Evolutionary conservation across 345 rosid species (phyloP), one percentile per base, ranked within the genome.

Genomic region (Salix purpurea): DNA sequence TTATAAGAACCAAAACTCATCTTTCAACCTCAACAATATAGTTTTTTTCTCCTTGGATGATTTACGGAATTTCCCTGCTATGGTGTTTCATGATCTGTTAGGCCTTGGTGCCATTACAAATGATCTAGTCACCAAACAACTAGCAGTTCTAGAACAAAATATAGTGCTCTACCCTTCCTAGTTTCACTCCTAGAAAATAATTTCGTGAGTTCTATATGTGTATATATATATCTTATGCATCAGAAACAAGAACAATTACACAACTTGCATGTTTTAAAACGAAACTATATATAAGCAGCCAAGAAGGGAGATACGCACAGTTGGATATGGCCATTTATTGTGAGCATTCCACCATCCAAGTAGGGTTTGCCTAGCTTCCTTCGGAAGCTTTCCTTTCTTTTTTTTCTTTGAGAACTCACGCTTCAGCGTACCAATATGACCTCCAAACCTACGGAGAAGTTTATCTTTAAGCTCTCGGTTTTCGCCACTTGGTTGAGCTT

Each of bases 311-410:
- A 74, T 28, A 81, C 84, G 19, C 71, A 82, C 84, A 46, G 84
- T 82, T 34, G 84, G 84, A 34, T 82, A 82, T 52, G 84, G 84
- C 84, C 84, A 82, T 78, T 82, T 82, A 61, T 78, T 66, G 66
- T 82, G 84, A 77, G 66, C 70, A 37, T 82, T 75, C 84, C 81
- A 82, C 84, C 84, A 82, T 8, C 78, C 76, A 11, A 82, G 77
- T 9, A 82, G 71, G 65, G 79, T 58, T 75, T 82, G 81, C 50
- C 84, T 82, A 32, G 84, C 81, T 74, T 82, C 81, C 48, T 82
- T 82, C 1, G 84, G 84, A 24, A 82, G 75, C 66, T 82, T 82
- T 23, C 84, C 84, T 61, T 74, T 82, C 81, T 82, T 82, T 67
- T 77, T 82, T 50, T 82, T 82, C 81, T 78, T 82, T 26, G 84